Conservation (phyloP, 768 basidiomycete species). For the Collybiopsis confluens region DNA sequence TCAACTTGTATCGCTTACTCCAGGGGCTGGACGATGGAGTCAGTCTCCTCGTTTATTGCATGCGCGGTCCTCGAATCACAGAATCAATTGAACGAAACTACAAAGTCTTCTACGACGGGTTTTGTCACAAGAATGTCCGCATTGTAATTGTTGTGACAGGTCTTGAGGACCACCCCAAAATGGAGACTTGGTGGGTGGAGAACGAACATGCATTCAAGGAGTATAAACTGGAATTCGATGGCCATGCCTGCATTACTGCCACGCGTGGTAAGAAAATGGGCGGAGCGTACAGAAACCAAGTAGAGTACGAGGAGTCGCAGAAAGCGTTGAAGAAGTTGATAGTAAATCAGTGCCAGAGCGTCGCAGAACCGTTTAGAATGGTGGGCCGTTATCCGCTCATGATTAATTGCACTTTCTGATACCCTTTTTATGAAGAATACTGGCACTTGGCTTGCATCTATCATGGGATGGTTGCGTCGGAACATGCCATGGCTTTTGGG, state of each 20-base stretch:
- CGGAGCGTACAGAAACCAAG: conserved; percentile 4
- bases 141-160: conserved; percentile 34
- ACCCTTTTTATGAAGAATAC: too few species aligned
- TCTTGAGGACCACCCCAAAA: conserved; percentile 30
- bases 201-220: conserved; percentile 21
- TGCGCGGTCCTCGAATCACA: conserved; percentile 34
- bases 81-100: conserved; percentile 32
- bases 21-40: conserved; percentile 22
- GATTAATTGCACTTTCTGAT: neutral
- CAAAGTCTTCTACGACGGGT: conserved; percentile 29
- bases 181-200: conserved; percentile 27
- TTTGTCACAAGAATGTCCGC: conserved; percentile 34
- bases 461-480: too few species aligned
- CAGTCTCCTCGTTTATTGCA: conserved; percentile 36
- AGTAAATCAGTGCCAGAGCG: conserved; percentile 12
- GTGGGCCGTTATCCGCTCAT: neutral
- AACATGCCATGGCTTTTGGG: too few species aligned
- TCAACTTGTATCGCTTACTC: conserved; percentile 28
- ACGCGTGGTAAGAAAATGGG: neutral
- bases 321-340: conserved; percentile 11
- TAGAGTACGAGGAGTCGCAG: conserved; percentile 4
- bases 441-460: too few species aligned
- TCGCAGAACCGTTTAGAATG: conserved; percentile 21
- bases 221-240: conserved; percentile 23
- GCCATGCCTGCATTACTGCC: conserved; percentile 29